Percentiles rank a stretch among this genome's conserved stretches.
These are phyloP conservation scores for Drosera capensis DNA, from an alignment of 148 eudicot species.

Conservation along the genomic window DNA sequence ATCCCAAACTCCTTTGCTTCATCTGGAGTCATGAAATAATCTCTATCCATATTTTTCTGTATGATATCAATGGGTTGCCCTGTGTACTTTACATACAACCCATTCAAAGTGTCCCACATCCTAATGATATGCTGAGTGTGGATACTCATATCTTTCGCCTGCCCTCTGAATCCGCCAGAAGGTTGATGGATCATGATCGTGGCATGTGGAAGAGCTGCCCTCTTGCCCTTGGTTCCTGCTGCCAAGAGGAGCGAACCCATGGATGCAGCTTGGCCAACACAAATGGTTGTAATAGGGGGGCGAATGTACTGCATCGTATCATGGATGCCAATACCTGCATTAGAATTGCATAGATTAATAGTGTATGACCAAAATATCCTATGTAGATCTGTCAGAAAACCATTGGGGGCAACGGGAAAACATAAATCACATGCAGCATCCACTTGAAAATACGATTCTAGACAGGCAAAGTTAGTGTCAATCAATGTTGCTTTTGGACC, in stretches of 20 bases:
- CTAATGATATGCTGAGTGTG: slow-evolving; percentile 91
- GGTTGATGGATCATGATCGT: slow-evolving; percentile 93
- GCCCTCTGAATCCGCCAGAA: slow-evolving; percentile 95
- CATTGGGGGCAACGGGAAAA: too few relatives aligned
- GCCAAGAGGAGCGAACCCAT: slow-evolving; percentile 90
- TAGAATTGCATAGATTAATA: not conserved
- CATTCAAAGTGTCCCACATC: slow-evolving; percentile 80
- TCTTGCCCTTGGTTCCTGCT: slow-evolving; percentile 87
- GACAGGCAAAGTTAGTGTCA: too few relatives aligned
- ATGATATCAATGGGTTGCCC: slow-evolving; percentile 59
- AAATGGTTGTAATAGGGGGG: slow-evolving; percentile 76
- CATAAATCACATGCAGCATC: too few relatives aligned
- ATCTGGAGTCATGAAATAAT: slow-evolving; percentile 81
- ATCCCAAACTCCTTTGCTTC: slow-evolving; percentile 95
- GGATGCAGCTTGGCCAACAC: slow-evolving; percentile 95
- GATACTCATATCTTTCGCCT: slow-evolving; percentile 84
- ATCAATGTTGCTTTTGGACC: too few relatives aligned
- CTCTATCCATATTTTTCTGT: slow-evolving; percentile 88
- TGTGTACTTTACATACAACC: slow-evolving; percentile 68
- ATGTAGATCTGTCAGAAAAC: too few relatives aligned
- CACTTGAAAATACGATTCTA: too few relatives aligned
- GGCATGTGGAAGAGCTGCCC: slow-evolving; percentile 83
- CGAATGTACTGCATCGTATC: slow-evolving; percentile 98
- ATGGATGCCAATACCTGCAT: slow-evolving; percentile 87
- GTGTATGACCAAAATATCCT: too few relatives aligned